A percentile compares a stretch with the other conserved stretches of the same genome.
Evolutionary conservation across 1,284 basidiomycete genomes (phyloP).

Genomic region (Xerocomus nothofagi): DNA sequence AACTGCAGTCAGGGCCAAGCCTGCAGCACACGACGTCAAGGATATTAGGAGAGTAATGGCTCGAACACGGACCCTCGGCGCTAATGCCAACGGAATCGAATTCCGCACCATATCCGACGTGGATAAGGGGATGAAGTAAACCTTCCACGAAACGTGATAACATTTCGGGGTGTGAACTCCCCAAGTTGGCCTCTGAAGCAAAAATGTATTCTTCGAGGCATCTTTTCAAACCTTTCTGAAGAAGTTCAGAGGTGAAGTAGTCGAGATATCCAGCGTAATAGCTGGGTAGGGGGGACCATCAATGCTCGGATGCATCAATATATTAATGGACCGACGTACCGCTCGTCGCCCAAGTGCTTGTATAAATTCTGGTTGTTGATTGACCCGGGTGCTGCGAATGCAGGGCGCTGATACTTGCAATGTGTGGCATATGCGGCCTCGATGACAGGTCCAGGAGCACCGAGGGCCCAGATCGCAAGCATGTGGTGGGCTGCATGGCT

Average conservation of each 20-base stretch:
- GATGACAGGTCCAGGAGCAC: constrained; percentile 39
- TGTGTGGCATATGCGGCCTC: constrained; percentile 41
- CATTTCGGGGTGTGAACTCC: constrained; percentile 28
- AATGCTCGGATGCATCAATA: not conserved
- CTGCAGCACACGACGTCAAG: constrained; percentile 26
- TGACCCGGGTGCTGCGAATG: constrained; percentile 36
- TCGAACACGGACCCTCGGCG: constrained; percentile 33
- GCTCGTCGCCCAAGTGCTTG: constrained; percentile 30
- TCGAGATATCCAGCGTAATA: constrained; percentile 37
- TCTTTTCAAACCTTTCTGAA: constrained; percentile 23
- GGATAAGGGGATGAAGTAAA: constrained; percentile 39
- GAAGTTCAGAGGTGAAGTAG: constrained; percentile 33
- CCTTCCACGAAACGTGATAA: constrained; percentile 35
- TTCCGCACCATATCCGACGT: constrained; percentile 38
- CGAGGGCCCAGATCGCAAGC: constrained; percentile 43
- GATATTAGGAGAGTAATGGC: not conserved
- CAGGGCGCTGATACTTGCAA: constrained; percentile 36
- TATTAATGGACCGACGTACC: constrained; percentile 13
- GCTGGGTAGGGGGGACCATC: constrained; percentile 18
- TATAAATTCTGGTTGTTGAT: constrained; percentile 31
- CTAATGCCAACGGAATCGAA: constrained; percentile 35
- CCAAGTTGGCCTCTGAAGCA: constrained; percentile 32
- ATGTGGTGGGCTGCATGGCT: constrained; percentile 45
- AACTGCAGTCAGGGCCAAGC: constrained; percentile 46
- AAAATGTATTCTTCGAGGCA: constrained; percentile 32